Evolutionary conservation across 768 basidiomycete genomes (phyloP).

Genomic region (Gymnopilus dilepis): DNA sequence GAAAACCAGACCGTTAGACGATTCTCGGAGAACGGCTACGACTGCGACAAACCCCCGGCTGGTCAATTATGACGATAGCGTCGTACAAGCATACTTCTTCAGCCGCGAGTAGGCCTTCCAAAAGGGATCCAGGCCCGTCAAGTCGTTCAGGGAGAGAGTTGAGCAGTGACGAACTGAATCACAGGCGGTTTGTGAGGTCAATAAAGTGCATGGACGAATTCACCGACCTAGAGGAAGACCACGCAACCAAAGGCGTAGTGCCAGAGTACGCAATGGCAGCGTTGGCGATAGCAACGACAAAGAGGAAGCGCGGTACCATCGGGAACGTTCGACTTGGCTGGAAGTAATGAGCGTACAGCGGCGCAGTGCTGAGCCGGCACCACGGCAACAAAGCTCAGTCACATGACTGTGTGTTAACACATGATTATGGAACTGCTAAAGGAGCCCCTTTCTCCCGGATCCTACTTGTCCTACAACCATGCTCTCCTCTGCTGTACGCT

Average conservation of each 20-base stretch:
- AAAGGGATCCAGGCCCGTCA: slow-evolving; percentile 41
- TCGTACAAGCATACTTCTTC: slow-evolving; percentile 66
- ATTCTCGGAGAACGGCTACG: too few relatives aligned
- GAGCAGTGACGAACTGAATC: slow-evolving; percentile 53
- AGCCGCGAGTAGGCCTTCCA: slow-evolving; percentile 48
- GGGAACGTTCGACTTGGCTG: too few relatives aligned
- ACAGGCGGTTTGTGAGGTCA: background rate
- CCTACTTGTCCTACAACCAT: slow-evolving; percentile 19
- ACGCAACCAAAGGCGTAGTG: slow-evolving; percentile 69
- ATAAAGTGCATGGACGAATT: background rate
- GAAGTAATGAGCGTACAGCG: too few relatives aligned
- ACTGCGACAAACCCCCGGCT: slow-evolving; percentile 74
- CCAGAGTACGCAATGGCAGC: slow-evolving; percentile 62
- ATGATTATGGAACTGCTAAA: slow-evolving; percentile 16
- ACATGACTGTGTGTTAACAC: slow-evolving; percentile 30
- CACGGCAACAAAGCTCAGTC: slow-evolving; percentile 18
- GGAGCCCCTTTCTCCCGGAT: slow-evolving; percentile 3
- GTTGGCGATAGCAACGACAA: slow-evolving; percentile 51
- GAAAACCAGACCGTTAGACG: too few relatives aligned
- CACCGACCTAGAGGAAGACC: slow-evolving; percentile 70
- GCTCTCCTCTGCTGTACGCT: slow-evolving; percentile 32
- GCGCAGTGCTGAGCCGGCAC: slow-evolving; percentile 4
- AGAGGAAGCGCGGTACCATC: slow-evolving; percentile 50
- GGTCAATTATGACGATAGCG: slow-evolving; percentile 70
- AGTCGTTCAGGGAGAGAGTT: slow-evolving; percentile 42